Evolutionary conservation across 139 green algal species (phyloP), one percentile per base, ranked within the genome.

Genomic region (Chlamydomonas incerta): DNA sequence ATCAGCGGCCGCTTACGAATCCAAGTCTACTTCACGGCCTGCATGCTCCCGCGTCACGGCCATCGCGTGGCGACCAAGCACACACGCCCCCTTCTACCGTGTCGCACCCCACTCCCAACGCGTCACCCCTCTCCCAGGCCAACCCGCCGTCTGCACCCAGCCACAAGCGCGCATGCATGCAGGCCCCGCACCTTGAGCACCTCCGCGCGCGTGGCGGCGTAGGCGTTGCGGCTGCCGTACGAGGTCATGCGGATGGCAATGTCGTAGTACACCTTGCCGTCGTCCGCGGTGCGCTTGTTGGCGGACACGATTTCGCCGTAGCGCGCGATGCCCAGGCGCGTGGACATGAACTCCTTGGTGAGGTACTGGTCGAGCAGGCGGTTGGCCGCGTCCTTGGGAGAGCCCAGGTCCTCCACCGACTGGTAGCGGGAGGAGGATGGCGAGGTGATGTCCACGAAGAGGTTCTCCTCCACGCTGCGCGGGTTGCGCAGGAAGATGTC

Each of bases 291-390:
- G 41, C 90, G 79, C 20, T 28, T 83, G 26, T 46, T 31, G 0
- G 91, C 88, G 57, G 83, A 89, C 9, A 91, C 67, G 31, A 93
- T 67, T 34, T 91, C 74, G n/a, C 92, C 92, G 70, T 92, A 88
- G 21, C 92, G 88, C 55, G 55, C 67, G 35, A 94, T 92, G 74
- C 92, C 92, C 29, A 99, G 86, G 11, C 97, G 92, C 13, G 97
- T 99, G 57, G 95, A 98, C 96, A 99, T 99, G 82, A 98, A 98
- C 91, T 99, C 97, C 75, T 95, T 92, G 57, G 88, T 93, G 35
- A 99, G 79, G 85, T 94, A 98, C 90, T 97, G 93, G 60, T 95
- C 83, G 69, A 96, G 62, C 1, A 94, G 75, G 9, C 70, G 52
- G 26, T 95, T 62, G 11, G 95, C 97, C 5, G 96, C 96, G 18